Evolutionary conservation across 495 filamentous ascomycete species (phyloP).

Genomic region (Penicillium mononematosum): DNA sequence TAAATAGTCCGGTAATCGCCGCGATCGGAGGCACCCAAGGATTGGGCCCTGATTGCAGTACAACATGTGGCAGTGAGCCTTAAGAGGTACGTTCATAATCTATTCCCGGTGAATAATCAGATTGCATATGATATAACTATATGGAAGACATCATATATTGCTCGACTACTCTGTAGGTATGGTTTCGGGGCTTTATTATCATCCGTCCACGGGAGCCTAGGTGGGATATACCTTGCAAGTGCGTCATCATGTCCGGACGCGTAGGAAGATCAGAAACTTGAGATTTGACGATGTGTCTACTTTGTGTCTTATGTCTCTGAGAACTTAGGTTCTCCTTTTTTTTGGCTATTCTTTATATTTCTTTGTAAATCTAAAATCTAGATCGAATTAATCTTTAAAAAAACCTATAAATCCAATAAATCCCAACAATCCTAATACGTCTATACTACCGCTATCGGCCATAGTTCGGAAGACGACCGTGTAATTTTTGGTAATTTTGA

Average conservation of each 20-base stretch:
- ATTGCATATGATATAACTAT: slow-evolving; percentile 3
- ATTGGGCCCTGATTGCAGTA: slow-evolving; percentile 6
- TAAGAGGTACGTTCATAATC: neutral
- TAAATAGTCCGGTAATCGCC: neutral
- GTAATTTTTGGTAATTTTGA: neutral
- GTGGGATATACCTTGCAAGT: neutral
- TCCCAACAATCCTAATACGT: neutral
- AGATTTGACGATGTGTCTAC: neutral
- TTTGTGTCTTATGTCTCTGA: neutral
- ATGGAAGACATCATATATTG: neutral
- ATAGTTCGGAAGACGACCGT: slow-evolving; percentile 10
- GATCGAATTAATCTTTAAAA: neutral
- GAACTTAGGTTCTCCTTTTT: neutral
- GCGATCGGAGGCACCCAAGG: slow-evolving; percentile 8
- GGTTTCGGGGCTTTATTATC: slow-evolving; percentile 7
- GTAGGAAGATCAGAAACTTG: neutral
- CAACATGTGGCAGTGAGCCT: neutral
- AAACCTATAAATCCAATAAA: neutral
- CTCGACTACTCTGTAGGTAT: neutral
- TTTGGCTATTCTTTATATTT: neutral
- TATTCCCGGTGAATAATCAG: neutral
- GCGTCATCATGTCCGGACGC: slow-evolving; percentile 10
- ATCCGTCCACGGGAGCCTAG: neutral
- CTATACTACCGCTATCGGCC: slow-evolving; percentile 6
- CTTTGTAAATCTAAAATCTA: neutral